Base-by-base conservation (phyloP, 2,329 filamentous ascomycete genomes). In the Arthrobotrys megalospora region DNA sequence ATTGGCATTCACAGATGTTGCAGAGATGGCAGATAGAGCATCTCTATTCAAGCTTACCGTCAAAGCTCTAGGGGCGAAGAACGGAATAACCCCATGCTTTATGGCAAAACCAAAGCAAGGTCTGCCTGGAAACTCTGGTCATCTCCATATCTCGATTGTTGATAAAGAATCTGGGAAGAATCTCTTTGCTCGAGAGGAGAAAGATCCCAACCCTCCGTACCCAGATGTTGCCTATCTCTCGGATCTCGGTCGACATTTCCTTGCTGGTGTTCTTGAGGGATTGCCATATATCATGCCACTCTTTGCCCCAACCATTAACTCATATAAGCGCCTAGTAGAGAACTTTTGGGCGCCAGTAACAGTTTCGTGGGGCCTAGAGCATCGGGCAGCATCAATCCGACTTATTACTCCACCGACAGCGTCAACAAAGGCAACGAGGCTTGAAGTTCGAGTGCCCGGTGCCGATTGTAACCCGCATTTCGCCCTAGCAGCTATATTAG, bases 281-380 rank as follows among this genome's bases (percentile, higher is more conserved):
- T 88, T 99, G 3, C 93, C 96, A 1, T 93, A 97, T 83, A 90
- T 98, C 81, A 99, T 99, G 96, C 96, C 96, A 0, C 87, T 98
- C 75, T 87, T 99, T 11, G 96, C 95, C 0, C 96, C 96, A 0
- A 99, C 93, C 0, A 89, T 99, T 83, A 99, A 99, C 88, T 97
- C 93, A 79, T 99, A 99, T 88, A 99, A 99, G 86, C 91, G 96
- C 2, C 88, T 99, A 0, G 96, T 99, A 1, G 96, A 99, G 86
- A 98, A 98, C 86, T 98, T 97, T 85, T 99, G 96, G 96, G 96
- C 96, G 0, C 96, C 96, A 0, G 96, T 99, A 5, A 97, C 95
- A 0, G 96, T 98, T 0, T 97, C 93, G 0, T 99, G 96, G 96
- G 96, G 96, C 0, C 86, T 97, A 4, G 96, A 98, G 85, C 95